phyloP scores from a whole-genome alignment of 2,329 filamentous ascomycete species.

The Boeremia exigua region DNA sequence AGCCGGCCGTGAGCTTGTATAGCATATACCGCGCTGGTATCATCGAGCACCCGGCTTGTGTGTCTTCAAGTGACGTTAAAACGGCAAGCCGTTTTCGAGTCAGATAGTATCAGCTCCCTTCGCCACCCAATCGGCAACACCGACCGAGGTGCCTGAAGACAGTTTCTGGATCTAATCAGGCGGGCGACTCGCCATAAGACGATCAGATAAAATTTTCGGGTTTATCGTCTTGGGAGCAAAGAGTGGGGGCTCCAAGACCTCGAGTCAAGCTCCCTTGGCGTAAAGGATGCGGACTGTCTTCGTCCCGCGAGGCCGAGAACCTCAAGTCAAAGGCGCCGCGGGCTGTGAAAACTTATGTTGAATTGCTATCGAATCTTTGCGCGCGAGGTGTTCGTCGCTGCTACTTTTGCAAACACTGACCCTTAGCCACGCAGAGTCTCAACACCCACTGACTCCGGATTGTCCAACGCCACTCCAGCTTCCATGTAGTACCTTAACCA shows the following conservation, averaged over 20 bases:
- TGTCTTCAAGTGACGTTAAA: background rate
- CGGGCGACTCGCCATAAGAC: background rate
- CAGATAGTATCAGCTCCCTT: background rate
- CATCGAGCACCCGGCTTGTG: background rate
- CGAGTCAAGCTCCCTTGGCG: background rate
- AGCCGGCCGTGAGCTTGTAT: background rate
- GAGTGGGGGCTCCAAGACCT: background rate
- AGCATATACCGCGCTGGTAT: too few relatives aligned
- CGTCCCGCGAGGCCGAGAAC: background rate
- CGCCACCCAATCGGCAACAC: background rate
- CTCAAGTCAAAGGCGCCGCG: background rate
- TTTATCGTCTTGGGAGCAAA: background rate
- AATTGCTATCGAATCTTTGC: constrained; percentile 9
- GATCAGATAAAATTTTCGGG: background rate
- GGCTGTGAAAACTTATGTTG: constrained; percentile 3
- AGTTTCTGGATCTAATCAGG: background rate
- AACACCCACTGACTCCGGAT: constrained; percentile 2
- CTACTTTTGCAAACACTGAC: background rate
- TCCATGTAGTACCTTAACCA: background rate
- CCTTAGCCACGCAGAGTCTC: background rate
- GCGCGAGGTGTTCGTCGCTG: background rate
- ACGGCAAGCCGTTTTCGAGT: background rate
- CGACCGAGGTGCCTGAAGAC: background rate
- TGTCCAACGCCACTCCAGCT: background rate
- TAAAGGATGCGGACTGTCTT: background rate